These are phyloP conservation scores for Chrysosphaeria jannelii DNA, from an alignment of 2,329 filamentous ascomycete species.

Conservation along the genomic window DNA sequence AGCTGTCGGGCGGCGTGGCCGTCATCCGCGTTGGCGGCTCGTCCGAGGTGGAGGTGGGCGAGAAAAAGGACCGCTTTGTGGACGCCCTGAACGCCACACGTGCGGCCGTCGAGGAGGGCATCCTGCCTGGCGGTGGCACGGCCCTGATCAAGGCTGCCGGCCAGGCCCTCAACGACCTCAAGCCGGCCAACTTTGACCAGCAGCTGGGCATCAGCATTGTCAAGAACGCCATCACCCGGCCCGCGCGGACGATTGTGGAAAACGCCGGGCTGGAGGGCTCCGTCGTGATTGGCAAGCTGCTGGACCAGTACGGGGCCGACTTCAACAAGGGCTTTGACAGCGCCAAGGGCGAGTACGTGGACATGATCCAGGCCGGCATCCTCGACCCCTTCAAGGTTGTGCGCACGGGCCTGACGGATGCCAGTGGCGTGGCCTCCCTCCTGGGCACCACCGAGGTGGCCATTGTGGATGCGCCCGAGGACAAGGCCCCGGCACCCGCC, in stretches of 20 bases:
- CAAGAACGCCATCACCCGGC: constrained; percentile 91
- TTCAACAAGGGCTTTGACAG: constrained; percentile 99
- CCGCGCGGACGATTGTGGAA: constrained; percentile 85
- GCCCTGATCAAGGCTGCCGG: constrained; percentile 88
- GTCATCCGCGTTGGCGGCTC: constrained; percentile 97
- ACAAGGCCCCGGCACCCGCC: constrained; percentile 44
- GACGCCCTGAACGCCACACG: constrained; percentile 95
- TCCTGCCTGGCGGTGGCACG: constrained; percentile 93
- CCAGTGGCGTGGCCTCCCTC: constrained; percentile 83
- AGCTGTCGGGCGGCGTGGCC: constrained; percentile 94
- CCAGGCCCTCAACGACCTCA: constrained; percentile 58
- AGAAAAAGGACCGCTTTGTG: constrained; percentile 99
- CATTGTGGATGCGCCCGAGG: constrained; percentile 84
- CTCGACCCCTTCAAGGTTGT: constrained; percentile 99
- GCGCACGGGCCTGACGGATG: constrained; percentile 79
- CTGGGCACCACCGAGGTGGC: constrained; percentile 95
- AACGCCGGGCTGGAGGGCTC: constrained; percentile 90
- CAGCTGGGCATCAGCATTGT: constrained; percentile 93
- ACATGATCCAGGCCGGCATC: constrained; percentile 94
- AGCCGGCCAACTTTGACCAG: constrained; percentile 92
- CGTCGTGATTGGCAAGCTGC: constrained; percentile 92
- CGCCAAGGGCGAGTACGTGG: constrained; percentile 88
- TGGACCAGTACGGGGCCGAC: constrained; percentile 66
- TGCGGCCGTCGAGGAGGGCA: constrained; percentile 94
- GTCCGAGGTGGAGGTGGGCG: constrained; percentile 92